Evolutionary conservation across 164 flowering plant genomes (phyloP).

Genomic region (Umbellularia californica): DNA sequence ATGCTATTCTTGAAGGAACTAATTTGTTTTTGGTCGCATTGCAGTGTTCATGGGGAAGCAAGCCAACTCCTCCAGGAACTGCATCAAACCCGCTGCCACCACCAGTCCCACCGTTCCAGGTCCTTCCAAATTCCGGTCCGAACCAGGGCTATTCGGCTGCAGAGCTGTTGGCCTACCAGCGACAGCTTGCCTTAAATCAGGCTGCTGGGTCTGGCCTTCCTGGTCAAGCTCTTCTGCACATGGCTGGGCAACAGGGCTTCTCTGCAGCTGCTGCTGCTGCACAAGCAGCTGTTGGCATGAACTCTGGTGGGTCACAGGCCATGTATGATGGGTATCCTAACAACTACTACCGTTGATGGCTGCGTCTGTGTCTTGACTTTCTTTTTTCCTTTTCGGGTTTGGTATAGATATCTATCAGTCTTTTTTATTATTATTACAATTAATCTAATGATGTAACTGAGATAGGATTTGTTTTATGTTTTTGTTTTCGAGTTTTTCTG

Average conservation of each 20-base stretch:
- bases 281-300: slow-evolving; percentile 65
- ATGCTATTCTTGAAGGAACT: background rate
- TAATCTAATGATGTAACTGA: background rate
- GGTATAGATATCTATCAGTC: background rate
- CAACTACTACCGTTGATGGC: slow-evolving; percentile 54
- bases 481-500: background rate
- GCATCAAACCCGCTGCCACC: slow-evolving; percentile 94
- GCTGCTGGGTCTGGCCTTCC: slow-evolving; percentile 53
- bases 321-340: slow-evolving; percentile 45
- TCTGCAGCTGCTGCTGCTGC: slow-evolving; percentile 51
- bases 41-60: slow-evolving; percentile 99
- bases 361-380: background rate
- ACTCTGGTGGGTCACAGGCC: slow-evolving; percentile 55
- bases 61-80: slow-evolving; percentile 95
- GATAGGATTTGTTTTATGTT: background rate
- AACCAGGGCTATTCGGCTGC: slow-evolving; percentile 46
- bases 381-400: background rate
- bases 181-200: slow-evolving; percentile 86
- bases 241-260: slow-evolving; percentile 65
- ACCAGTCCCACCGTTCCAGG: slow-evolving; percentile 62
- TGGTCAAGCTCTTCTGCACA: slow-evolving; percentile 61
- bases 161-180: slow-evolving; percentile 76
- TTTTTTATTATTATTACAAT: too few relatives aligned
- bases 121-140: slow-evolving; percentile 24
- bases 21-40: slow-evolving; percentile 1